phyloP scores from a whole-genome alignment of 306 rosid species.

The Echinosophora koreensis region DNA sequence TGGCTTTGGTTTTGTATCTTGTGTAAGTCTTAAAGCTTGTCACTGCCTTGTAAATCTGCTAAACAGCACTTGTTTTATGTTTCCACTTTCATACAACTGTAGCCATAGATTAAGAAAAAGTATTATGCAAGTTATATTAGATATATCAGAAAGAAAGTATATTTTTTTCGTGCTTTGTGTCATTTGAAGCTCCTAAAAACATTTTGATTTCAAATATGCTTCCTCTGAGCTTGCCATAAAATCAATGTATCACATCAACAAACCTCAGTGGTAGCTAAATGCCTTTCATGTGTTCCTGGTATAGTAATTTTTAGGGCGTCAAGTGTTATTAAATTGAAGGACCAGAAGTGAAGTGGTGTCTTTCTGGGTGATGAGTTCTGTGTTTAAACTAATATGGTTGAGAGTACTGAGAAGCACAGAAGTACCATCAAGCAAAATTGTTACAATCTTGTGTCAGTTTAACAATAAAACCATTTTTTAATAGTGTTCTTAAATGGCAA shows the following conservation, averaged over 20 bases:
- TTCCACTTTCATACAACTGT: slow-evolving; percentile 12
- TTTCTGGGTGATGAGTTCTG: not conserved
- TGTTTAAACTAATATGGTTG: not conserved
- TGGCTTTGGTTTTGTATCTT: slow-evolving; percentile 28
- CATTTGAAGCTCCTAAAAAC: slow-evolving; percentile 3
- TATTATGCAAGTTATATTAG: slow-evolving; percentile 11
- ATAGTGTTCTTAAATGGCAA: not conserved
- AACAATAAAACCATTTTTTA: not conserved
- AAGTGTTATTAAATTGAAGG: not conserved
- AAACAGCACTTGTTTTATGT: slow-evolving; percentile 1
- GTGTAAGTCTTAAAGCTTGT: slow-evolving; percentile 14
- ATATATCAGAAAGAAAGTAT: slow-evolving; percentile 20
- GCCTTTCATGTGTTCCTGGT: not conserved
- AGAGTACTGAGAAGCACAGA: not conserved
- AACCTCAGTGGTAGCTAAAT: not conserved
- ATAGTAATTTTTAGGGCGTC: not conserved
- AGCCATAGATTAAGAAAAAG: slow-evolving; percentile 5
- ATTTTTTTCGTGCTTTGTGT: slow-evolving; percentile 8
- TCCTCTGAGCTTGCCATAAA: not conserved
- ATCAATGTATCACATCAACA: not conserved
- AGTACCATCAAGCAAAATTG: not conserved
- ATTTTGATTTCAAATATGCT: slow-evolving; percentile 17
- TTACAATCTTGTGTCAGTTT: not conserved
- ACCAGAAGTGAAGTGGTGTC: not conserved
- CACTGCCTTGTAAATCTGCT: slow-evolving; percentile 46